Percentiles rank a stretch among this genome's conserved stretches.
Conservation (phyloP, 1,139 yeast species). For the Suhomyces panamericanus region DNA sequence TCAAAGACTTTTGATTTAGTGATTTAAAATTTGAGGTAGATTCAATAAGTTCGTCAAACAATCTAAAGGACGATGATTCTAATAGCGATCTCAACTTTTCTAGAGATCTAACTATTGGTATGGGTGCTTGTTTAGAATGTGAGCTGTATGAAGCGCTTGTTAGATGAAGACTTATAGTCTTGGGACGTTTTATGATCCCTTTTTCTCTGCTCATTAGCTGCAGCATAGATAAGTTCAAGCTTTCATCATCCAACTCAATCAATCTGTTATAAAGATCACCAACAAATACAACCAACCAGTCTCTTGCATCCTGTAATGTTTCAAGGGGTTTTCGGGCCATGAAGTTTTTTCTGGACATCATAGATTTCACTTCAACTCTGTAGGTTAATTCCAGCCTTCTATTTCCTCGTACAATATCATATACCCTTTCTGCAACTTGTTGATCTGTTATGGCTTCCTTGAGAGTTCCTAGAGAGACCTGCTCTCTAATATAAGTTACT, state of each 20-base stretch:
- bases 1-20: conserved; percentile 37
- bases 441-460: conserved; percentile 36
- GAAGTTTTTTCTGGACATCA: conserved; percentile 87
- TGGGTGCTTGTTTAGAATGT: conserved; percentile 48
- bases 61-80: conserved; percentile 31
- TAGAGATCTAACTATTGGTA: conserved; percentile 42
- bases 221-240: conserved; percentile 33
- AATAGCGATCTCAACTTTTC: conserved; percentile 36
- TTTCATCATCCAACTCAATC: conserved; percentile 74
- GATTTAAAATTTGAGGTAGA: conserved; percentile 23
- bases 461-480: conserved; percentile 39
- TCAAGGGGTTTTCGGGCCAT: conserved; percentile 52
- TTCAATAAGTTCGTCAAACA: conserved; percentile 35
- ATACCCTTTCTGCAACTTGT: conserved; percentile 50
- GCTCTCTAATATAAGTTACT: conserved; percentile 49
- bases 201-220: conserved; percentile 22
- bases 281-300: conserved; percentile 81
- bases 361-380: conserved; percentile 70
- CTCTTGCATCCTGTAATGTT: conserved; percentile 57
- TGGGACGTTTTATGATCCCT: conserved; percentile 47
- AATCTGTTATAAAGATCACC: conserved; percentile 77
- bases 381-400: conserved; percentile 52
- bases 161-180: conserved; percentile 47
- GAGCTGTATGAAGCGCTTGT: conserved; percentile 23
- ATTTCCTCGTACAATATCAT: conserved; percentile 65